Percentiles rank a stretch among this genome's conserved stretches.
phyloP scores from a whole-genome alignment of 2,329 filamentous ascomycete genomes.

The Penicillium sp. region DNA sequence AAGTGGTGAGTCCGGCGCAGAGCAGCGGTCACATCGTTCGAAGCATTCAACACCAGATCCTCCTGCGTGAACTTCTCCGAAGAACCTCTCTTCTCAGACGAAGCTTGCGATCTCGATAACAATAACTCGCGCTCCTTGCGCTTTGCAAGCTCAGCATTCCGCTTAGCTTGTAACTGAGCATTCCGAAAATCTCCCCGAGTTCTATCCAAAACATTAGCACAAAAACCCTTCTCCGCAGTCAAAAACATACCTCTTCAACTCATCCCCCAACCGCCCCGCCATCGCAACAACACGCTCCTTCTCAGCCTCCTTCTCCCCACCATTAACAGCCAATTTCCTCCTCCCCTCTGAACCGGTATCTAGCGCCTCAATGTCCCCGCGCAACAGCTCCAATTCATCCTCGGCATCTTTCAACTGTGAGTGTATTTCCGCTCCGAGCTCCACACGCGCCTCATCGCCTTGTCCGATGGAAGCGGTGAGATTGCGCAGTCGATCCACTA shows the following conservation, averaged over 20 bases:
- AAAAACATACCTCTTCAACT: constrained; percentile 70
- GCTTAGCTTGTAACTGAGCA: constrained; percentile 80
- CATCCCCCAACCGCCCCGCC: constrained; percentile 69
- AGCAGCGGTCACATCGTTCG: constrained; percentile 81
- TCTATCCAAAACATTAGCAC: constrained; percentile 42
- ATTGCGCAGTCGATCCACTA: constrained; percentile 63
- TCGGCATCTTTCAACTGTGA: constrained; percentile 77
- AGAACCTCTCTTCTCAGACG: constrained; percentile 37
- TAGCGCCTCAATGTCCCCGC: constrained; percentile 77
- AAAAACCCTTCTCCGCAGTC: too few species aligned
- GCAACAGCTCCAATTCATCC: constrained; percentile 80
- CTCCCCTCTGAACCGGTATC: constrained; percentile 51
- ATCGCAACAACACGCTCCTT: constrained; percentile 70
- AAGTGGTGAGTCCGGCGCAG: constrained; percentile 84
- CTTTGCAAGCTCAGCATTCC: constrained; percentile 74
- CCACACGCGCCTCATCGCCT: constrained; percentile 70
- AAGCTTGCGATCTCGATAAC: constrained; percentile 60
- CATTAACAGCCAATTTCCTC: constrained; percentile 37
- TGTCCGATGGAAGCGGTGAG: constrained; percentile 67
- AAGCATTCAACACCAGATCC: constrained; percentile 75
- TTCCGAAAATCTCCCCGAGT: constrained; percentile 74
- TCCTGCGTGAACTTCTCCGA: constrained; percentile 67
- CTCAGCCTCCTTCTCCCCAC: constrained; percentile 65
- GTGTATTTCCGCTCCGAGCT: constrained; percentile 81
- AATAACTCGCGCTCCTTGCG: constrained; percentile 77